Base-by-base conservation (phyloP, 495 filamentous ascomycete species). In the Antarctomyces pellizariae region DNA sequence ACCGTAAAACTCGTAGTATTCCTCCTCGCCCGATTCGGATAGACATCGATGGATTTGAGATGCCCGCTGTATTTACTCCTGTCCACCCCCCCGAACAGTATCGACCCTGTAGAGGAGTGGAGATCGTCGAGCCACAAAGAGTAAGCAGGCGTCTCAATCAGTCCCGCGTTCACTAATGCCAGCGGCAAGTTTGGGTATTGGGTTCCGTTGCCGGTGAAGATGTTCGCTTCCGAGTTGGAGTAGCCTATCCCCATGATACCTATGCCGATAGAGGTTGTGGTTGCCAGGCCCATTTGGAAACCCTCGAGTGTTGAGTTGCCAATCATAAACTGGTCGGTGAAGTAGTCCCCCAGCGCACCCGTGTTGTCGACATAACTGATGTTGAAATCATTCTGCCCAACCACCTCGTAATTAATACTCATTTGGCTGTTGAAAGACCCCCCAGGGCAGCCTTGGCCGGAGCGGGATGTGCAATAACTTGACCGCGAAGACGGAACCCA, bases 61-160 rank as follows among this genome's bases (percentile, higher is more conserved):
- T 65, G 41, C 13, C 82, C 86, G 9, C 49, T 49, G 42, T 74
- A 97, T 45, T 91, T 93, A 13, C 61, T 63, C 0, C 74, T 82
- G 42, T 97, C 75, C 28, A 97, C 75, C 12, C 89, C 86, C 13
- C 86, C 86, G 35, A 97, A 97, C 4, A 95, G 62, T 24, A 97
- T 70, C 5, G 72, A 66, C n/a, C 86, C 86, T 16, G 65, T 67
- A 12, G 49, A 56, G 11, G 67, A 56, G 21, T 69, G 49, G 5
- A 83, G 54, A 36, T 84, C 75, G 40, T 91, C 77, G 25, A 91
- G 50, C 80, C 80, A 92, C 6, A 92, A 49, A 28, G 77, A 89
- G 45, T 86, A 97, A 7, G 86, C 84, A 25, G 64, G 68, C 2
- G 75, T 74, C 30, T 74, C 65, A 44, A 91, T 89, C 24, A 74